Evolutionary conservation across 1,284 basidiomycete genomes (phyloP), one percentile per base, ranked within the genome.

Genomic region (Coniferiporia sulphurascens): DNA sequence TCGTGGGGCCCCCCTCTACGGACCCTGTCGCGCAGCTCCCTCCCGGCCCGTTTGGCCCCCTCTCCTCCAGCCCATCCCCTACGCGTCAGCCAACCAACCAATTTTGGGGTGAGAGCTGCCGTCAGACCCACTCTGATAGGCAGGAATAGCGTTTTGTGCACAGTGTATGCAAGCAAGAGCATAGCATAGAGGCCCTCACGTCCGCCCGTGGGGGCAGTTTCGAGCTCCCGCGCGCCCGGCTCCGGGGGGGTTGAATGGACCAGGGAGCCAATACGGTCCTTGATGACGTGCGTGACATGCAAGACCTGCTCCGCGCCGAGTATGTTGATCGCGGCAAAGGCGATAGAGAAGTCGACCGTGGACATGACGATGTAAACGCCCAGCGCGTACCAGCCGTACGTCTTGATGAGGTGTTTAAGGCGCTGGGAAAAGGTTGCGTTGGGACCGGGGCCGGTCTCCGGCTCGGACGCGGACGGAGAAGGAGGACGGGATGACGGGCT

Each of bases 61-160:
- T 77, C 80, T 43, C 81, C 75, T 12, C 88, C 86, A 3, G 80
- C 82, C 91, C 91, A 95, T 0, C 93, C 93, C 62, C 86, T 74
- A 21, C 72, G 73, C 34, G 82, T 77, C 59, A 96, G 73, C 88
- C 89, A 95, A 32, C 79, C 78, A 3, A 97, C 95, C 22, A 97
- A 74, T 66, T 80, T 82, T 0, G 95, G 95, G 1, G 95, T 97
- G 60, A 94, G 75, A 0, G 86, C 88, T 1, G 93, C 94, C 0
- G 96, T 98, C 62, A 96, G 72, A 0, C 93, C 95, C 0, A 98
- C 84, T 21, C 97, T 77, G 19, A 98, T 72, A 5, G 97, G 96
- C n/a, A 98, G 71, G 68, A 98, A 87, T 0, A 94, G 71, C 0
- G 94, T 97, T 76, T 99, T 99, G 81, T 99, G 96, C 56, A 99